Percentiles rank a stretch among this genome's conserved stretches.
phyloP scores from a whole-genome alignment of 2,329 filamentous ascomycete species.

The Fusarium sp. region DNA sequence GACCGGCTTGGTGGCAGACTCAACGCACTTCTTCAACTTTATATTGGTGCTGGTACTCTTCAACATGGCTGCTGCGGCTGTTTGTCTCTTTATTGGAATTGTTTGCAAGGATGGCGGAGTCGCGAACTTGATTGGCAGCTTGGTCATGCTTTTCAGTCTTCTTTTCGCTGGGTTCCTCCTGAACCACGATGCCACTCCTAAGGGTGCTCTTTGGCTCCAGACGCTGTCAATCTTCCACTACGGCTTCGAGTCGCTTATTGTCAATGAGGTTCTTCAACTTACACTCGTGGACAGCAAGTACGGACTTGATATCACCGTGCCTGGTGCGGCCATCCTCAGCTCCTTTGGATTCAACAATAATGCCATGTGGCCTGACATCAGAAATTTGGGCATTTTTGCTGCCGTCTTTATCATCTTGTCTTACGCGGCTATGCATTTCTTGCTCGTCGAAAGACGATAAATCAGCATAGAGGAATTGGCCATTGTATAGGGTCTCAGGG shows the following conservation, averaged over 20 bases:
- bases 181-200: conserved; percentile 93
- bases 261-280: conserved; percentile 93
- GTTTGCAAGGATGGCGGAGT: conserved; percentile 91
- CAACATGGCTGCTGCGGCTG: conserved; percentile 91
- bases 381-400: conserved; percentile 84
- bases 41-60: conserved; percentile 92
- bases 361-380: conserved; percentile 85
- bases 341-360: conserved; percentile 93
- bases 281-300: conserved; percentile 95
- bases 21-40: conserved; percentile 88
- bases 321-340: conserved; percentile 91
- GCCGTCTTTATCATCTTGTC: conserved; percentile 86
- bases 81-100: conserved; percentile 96
- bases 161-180: conserved; percentile 93
- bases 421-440: conserved; percentile 90
- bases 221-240: conserved; percentile 97
- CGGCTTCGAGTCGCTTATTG: conserved; percentile 93
- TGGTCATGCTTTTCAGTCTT: conserved; percentile 97
- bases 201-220: conserved; percentile 88
- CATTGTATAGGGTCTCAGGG: conserved; percentile 3
- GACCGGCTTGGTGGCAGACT: conserved; percentile 88
- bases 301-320: conserved; percentile 94
- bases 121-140: conserved; percentile 90
- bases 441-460: conserved; percentile 83
- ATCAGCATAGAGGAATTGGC: conserved; percentile 37